These are phyloP conservation scores for Penicillium herquei DNA, from an alignment of 495 filamentous ascomycete species.

Conservation along the genomic window DNA sequence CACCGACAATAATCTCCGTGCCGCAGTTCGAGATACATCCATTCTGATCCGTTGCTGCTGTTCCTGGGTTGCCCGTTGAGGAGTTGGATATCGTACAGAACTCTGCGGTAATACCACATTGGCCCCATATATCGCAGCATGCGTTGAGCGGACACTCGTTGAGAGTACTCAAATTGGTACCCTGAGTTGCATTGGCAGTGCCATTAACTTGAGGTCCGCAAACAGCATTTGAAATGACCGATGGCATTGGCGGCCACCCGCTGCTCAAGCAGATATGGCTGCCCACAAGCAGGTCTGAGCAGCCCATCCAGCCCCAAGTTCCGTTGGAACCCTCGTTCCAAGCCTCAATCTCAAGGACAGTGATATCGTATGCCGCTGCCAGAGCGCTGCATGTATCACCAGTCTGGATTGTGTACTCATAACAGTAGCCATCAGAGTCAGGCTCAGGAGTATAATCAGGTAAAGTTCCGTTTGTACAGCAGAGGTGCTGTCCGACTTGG, in stretches of 20 bases:
- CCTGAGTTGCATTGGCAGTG: background rate
- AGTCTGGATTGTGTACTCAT: background rate
- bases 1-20: conserved; percentile 1
- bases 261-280: background rate
- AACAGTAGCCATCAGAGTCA: background rate
- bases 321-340: conserved; percentile 35
- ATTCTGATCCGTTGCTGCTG: background rate
- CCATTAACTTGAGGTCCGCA: conserved; percentile 1
- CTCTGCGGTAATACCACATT: background rate
- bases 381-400: background rate
- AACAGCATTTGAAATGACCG: background rate
- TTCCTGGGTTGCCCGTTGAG: background rate
- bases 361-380: background rate
- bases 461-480: background rate
- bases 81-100: background rate
- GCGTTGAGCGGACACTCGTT: conserved; percentile 9
- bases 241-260: background rate
- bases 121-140: conserved; percentile 11
- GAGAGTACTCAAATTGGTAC: background rate
- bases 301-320: conserved; percentile 27
- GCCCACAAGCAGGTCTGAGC: conserved; percentile 1
- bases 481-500: background rate
- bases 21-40: conserved; percentile 7
- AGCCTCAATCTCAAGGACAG: conserved; percentile 22
- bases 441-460: background rate